These are phyloP conservation scores for Annulohypoxylon bovei DNA, from an alignment of 495 filamentous ascomycete species.

Conservation along the genomic window DNA sequence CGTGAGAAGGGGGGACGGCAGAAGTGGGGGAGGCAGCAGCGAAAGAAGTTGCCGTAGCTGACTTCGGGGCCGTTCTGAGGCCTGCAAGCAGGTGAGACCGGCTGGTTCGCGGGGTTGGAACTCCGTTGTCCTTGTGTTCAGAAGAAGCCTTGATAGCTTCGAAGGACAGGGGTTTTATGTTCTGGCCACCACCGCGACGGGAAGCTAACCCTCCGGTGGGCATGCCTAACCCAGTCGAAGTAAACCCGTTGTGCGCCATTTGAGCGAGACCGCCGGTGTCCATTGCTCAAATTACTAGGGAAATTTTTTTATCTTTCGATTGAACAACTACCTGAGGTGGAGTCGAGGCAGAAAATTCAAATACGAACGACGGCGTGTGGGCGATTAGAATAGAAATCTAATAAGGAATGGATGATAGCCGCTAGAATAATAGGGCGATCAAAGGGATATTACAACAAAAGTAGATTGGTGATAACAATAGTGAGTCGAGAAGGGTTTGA, in stretches of 20 bases:
- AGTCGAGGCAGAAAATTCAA: slow-evolving; percentile 31
- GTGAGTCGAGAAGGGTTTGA: slow-evolving; percentile 34
- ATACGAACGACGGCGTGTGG: slow-evolving; percentile 9
- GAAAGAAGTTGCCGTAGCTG: slow-evolving; percentile 70
- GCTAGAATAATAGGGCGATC: slow-evolving; percentile 42
- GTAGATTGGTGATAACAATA: slow-evolving; percentile 33
- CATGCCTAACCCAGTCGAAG: slow-evolving; percentile 75
- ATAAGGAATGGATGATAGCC: slow-evolving; percentile 47
- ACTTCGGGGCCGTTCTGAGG: slow-evolving; percentile 91
- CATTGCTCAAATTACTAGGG: slow-evolving; percentile 73
- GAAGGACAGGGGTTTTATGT: slow-evolving; percentile 88
- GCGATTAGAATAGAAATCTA: slow-evolving; percentile 49
- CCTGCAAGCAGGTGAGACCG: slow-evolving; percentile 94
- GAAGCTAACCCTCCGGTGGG: slow-evolving; percentile 84
- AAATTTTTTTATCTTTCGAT: slow-evolving; percentile 34
- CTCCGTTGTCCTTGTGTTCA: slow-evolving; percentile 61
- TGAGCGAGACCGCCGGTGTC: slow-evolving; percentile 99
- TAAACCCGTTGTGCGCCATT: slow-evolving; percentile 91
- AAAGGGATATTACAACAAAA: slow-evolving; percentile 46
- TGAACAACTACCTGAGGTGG: slow-evolving; percentile 24
- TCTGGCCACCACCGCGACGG: slow-evolving; percentile 73
- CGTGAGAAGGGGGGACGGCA: slow-evolving; percentile 50
- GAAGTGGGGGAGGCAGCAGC: slow-evolving; percentile 69
- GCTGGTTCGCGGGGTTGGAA: slow-evolving; percentile 88
- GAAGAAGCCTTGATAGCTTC: slow-evolving; percentile 62